Evolutionary conservation across 1,139 yeast genomes (phyloP), one percentile per base, ranked within the genome.

Genomic region (Sugiyamaella grinbergsii): DNA sequence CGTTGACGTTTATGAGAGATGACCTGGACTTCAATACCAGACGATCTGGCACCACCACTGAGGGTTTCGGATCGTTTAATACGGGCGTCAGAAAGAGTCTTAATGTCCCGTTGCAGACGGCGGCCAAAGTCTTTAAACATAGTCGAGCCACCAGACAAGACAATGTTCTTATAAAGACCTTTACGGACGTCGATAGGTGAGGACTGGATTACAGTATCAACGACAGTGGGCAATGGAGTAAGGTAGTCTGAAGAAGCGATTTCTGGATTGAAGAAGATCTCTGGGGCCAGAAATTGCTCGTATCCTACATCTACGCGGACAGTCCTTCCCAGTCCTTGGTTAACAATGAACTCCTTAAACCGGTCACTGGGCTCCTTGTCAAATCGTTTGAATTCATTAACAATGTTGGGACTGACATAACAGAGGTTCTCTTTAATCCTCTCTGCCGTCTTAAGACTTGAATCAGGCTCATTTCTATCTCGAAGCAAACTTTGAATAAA

Each of bases 91-190:
- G 90, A 98, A 60, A 94, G 76, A 5, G 80, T 70, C 72, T 90
- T 89, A 67, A 94, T 77, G 70, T 94, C 99, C 71, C 98, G 85
- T 72, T 94, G 98, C 61, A 94, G 77, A 72, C 99, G 83, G 73
- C 98, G 85, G 50, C 98, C 98, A 66, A 93, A 94, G 70, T 93
- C 98, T 67, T 90, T 90, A 71, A 94, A 94, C 98, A 93, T 93
- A 22, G 99, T 93, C 1, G 97, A 90, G 47, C 99, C 99, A 62
- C 98, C 96, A 20, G 94, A 85, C 54, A 89, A 77, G 23, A 94
- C 99, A 66, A 94, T 93, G 71, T 94, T 94, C 71, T 85, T 88
- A 75, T 93, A 93, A 55, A 94, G 79, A 54, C 95, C 96, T 71
- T 93, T 91, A 72, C 99, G 87, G 42, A 94, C 98, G 75, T 94